phyloP scores from a whole-genome alignment of 2,329 filamentous ascomycete genomes.

The Fusarium subtropicale region DNA sequence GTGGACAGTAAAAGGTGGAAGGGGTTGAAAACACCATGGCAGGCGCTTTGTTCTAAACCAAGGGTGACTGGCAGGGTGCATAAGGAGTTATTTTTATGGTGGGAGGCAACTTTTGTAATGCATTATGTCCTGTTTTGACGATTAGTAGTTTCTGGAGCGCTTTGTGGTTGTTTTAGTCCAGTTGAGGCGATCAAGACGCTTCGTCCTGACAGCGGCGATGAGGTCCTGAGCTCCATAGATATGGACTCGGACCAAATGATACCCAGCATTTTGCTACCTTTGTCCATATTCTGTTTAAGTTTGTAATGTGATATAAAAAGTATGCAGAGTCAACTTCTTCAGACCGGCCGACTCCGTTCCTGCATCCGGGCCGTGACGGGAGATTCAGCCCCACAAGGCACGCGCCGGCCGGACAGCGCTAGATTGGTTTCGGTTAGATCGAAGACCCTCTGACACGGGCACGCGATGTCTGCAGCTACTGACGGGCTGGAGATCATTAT shows the following conservation, averaged over 20 bases:
- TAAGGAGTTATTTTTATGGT: conserved; percentile 26
- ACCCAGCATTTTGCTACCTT: conserved; percentile 44
- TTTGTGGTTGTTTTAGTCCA: conserved; percentile 18
- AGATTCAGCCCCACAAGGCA: conserved; percentile 37
- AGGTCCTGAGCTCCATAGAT: conserved; percentile 35
- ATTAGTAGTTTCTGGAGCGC: conserved; percentile 20
- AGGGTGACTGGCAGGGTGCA: conserved; percentile 16
- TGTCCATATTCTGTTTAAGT: not conserved
- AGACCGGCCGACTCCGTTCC: conserved; percentile 28
- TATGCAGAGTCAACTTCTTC: not conserved
- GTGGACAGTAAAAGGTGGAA: conserved; percentile 29
- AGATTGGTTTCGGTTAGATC: conserved; percentile 4
- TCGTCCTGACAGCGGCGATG: conserved; percentile 32
- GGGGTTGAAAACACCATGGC: conserved; percentile 18
- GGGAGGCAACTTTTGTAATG: conserved; percentile 29
- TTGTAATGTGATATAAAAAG: not conserved
- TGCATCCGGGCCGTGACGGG: conserved; percentile 41
- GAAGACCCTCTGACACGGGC: conserved; percentile 10
- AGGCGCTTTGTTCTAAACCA: conserved; percentile 24
- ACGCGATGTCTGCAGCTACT: conserved; percentile 27
- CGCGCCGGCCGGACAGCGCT: conserved; percentile 10
- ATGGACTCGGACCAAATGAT: conserved; percentile 45
- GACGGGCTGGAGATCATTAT: conserved; percentile 16
- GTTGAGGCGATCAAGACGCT: conserved; percentile 32
- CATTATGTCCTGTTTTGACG: conserved; percentile 27